These are phyloP conservation scores for Amylostereum areolatum DNA, from an alignment of 1,284 basidiomycete species.

Conservation along the genomic window DNA sequence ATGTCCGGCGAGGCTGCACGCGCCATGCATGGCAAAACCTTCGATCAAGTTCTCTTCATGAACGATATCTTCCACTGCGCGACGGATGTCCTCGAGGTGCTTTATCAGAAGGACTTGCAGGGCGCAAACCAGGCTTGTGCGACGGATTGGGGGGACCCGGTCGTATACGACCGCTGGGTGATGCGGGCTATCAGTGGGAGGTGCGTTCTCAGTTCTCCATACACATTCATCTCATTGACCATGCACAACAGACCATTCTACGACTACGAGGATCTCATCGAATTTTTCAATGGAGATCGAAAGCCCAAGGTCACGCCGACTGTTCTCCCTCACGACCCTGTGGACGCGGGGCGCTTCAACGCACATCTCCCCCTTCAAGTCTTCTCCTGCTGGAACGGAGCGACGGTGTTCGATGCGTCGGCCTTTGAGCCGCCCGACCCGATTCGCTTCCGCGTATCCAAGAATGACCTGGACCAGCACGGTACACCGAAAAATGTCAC, in stretches of 20 bases:
- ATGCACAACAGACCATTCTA: slow-evolving; percentile 11
- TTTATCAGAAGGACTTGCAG: slow-evolving; percentile 17
- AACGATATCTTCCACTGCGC: slow-evolving; percentile 35
- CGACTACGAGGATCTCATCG: slow-evolving; percentile 2
- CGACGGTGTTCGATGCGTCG: background rate
- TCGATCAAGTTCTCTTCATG: slow-evolving; percentile 25
- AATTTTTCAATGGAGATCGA: background rate
- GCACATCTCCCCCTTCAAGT: background rate
- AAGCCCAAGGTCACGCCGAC: background rate
- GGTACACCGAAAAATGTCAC: background rate
- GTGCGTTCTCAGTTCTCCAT: slow-evolving; percentile 16
- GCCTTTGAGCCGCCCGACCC: background rate
- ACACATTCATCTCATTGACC: background rate
- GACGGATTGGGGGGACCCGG: background rate
- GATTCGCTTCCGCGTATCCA: background rate
- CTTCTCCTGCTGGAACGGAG: slow-evolving; percentile 1
- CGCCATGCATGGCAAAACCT: background rate
- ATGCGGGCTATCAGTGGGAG: slow-evolving; percentile 30
- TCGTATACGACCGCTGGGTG: slow-evolving; percentile 34
- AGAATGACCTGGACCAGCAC: background rate
- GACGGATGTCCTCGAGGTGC: slow-evolving; percentile 31
- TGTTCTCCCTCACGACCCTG: background rate
- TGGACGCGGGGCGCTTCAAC: background rate
- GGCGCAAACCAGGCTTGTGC: background rate
- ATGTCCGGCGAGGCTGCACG: slow-evolving; percentile 15